A percentile compares a stretch with the other conserved stretches of the same genome.
These are phyloP conservation scores for Calcarisporium arbuscula DNA, from an alignment of 2,329 filamentous ascomycete species.

Conservation along the genomic window DNA sequence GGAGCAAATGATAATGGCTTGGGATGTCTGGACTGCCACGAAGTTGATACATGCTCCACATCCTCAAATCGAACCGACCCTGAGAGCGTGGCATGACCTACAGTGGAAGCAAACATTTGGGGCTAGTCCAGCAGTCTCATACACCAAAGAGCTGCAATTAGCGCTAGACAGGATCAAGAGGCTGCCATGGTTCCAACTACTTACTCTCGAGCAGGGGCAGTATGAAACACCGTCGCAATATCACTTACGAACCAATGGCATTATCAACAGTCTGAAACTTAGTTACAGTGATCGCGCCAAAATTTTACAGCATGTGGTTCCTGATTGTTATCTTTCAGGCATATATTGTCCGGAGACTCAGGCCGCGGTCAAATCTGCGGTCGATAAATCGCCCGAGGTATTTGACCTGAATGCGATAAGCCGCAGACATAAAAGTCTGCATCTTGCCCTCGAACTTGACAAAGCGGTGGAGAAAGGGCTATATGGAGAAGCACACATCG, in stretches of 20 bases:
- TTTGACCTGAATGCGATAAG: constrained; percentile 34
- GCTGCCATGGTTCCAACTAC: constrained; percentile 46
- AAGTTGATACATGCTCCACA: constrained; percentile 13
- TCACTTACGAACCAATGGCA: constrained; percentile 30
- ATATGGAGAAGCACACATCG: constrained; percentile 32
- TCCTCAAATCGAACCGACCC: constrained; percentile 23
- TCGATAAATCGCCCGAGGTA: constrained; percentile 10
- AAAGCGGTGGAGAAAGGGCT: constrained; percentile 41
- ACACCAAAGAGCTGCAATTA: constrained; percentile 47
- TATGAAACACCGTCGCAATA: constrained; percentile 48
- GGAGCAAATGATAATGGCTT: constrained; percentile 42
- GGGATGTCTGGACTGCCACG: constrained; percentile 18
- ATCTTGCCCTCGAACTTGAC: constrained; percentile 51
- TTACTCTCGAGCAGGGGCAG: constrained; percentile 45
- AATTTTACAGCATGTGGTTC: constrained; percentile 29
- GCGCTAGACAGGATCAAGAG: constrained; percentile 43
- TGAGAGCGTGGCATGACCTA: constrained; percentile 41
- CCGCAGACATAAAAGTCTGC: constrained; percentile 46
- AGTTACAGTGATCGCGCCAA: constrained; percentile 7
- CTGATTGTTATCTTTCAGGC: constrained; percentile 52
- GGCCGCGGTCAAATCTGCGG: constrained; percentile 26
- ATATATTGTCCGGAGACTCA: constrained; percentile 42
- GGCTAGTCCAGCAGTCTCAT: constrained; percentile 40
- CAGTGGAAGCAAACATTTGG: constrained; percentile 34
- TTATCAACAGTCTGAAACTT: constrained; percentile 27